Evolutionary conservation across 768 basidiomycete genomes (phyloP), one percentile per base, ranked within the genome.

Genomic region (Hydnomerulius pinastri): DNA sequence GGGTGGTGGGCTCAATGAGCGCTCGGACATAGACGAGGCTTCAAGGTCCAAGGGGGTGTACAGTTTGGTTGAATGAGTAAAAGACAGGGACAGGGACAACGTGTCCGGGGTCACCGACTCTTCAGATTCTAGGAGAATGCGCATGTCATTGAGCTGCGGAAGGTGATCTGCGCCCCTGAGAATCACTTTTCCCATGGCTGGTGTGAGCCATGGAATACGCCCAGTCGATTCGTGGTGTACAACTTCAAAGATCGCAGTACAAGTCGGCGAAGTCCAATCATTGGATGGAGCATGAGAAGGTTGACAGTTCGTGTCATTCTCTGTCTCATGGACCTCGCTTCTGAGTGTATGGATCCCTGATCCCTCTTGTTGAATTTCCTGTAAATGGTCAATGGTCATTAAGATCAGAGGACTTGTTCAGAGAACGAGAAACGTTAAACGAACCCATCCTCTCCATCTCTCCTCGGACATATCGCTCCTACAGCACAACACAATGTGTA

Each of bases 201-300:
- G 11, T 17, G 20, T 4, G 25, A 6, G 17, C n/a, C 10, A 12
- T 10, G 10, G 27, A n/a, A 28, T 9, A 15, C 2, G 25, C 8
- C 17, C 17, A 9, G 27, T 8, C 4, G 32, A 12, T 33, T 33
- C 32, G 15, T 33, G 4, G 17, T 33, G 32, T 2, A 24, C 50
- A 11, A 63, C 59, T 51, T 63, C 59, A 23, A 63, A 63, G 4
- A 54, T 56, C 33, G 61, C 32, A 2, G 51, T 61, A 20, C 64
- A 51, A 21, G 7, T 58, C 10, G 62, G 62, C 2, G 64, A 59
- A 6, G 54, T 28, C n/a, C 54, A 18, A 3, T 37, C 17, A 18
- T 64, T 64, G 12, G 48, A 37, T 20, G n/a, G 48, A 27, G 50
- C 33, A 15, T 46, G 11, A 11, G 7, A 29, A n/a, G n/a, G n/a